phyloP scores from a whole-genome alignment of 192 early-diverging fungal species.

The Rhizophagus prolifer region DNA sequence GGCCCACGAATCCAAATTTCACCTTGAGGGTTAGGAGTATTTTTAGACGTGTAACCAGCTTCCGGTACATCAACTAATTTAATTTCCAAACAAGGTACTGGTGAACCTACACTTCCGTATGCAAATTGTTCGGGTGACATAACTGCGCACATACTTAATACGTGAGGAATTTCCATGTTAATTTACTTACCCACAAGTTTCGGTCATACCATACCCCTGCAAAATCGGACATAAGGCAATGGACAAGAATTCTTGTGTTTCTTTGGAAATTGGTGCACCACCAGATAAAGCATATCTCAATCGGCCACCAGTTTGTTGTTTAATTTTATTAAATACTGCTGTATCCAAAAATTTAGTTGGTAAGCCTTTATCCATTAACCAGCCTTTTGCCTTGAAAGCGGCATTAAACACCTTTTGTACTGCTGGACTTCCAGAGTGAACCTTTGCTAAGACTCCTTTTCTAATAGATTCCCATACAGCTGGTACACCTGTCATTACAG shows the following conservation, averaged over 20 bases:
- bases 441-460: constrained; percentile 74
- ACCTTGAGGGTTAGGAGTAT: constrained; percentile 67
- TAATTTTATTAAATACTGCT: constrained; percentile 81
- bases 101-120: constrained; percentile 70
- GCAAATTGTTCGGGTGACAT: constrained; percentile 60
- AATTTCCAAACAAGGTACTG: constrained; percentile 74
- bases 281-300: constrained; percentile 80
- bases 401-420: constrained; percentile 73
- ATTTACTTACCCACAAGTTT: constrained; percentile 56
- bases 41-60: constrained; percentile 58
- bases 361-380: constrained; percentile 61
- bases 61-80: constrained; percentile 77
- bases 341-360: constrained; percentile 71
- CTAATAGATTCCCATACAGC: constrained; percentile 88
- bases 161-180: background rate
- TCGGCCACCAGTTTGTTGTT: constrained; percentile 81
- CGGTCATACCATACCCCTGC: constrained; percentile 87
- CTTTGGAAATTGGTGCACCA: constrained; percentile 83
- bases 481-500: constrained; percentile 81
- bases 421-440: constrained; percentile 49
- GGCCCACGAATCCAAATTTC: constrained; percentile 86
- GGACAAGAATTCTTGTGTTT: constrained; percentile 84
- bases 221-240: constrained; percentile 77
- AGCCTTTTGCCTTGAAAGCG: constrained; percentile 73
- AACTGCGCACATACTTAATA: constrained; percentile 59